Evolutionary conservation across 2,329 filamentous ascomycete species (phyloP).

Genomic region (Tolypocladium capitatum): DNA sequence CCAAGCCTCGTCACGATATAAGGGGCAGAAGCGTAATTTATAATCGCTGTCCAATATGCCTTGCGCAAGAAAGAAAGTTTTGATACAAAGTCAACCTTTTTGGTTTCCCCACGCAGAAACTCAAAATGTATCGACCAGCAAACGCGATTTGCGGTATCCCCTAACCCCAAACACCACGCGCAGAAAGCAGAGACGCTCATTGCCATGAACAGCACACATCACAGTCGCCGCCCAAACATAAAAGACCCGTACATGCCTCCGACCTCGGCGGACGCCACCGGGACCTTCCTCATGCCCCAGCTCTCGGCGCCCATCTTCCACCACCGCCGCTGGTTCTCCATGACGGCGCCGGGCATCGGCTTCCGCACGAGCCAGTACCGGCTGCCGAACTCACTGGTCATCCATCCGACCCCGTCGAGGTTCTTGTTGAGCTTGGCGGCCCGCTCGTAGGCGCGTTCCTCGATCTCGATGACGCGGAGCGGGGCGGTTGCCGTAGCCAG

Average conservation of each 20-base stretch:
- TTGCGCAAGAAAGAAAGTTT: not conserved
- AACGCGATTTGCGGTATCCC: constrained; percentile 5
- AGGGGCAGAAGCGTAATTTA: not conserved
- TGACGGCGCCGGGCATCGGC: constrained; percentile 20
- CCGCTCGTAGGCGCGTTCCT: constrained; percentile 52
- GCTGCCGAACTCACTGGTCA: constrained; percentile 53
- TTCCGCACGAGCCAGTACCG: constrained; percentile 54
- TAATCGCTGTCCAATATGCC: not conserved
- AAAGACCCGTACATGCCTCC: constrained; percentile 81
- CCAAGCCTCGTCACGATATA: not conserved
- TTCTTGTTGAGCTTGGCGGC: constrained; percentile 50
- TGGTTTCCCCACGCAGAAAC: not conserved
- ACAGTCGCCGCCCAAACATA: constrained; percentile 49
- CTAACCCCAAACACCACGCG: constrained; percentile 5
- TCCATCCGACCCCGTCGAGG: constrained; percentile 54
- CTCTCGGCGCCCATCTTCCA: constrained; percentile 81
- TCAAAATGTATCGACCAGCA: not conserved
- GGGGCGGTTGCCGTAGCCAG: constrained; percentile 49
- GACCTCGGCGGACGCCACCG: constrained; percentile 81
- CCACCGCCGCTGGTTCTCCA: constrained; percentile 37
- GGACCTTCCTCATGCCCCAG: constrained; percentile 84
- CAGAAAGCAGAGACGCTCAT: constrained; percentile 9
- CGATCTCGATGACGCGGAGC: constrained; percentile 64
- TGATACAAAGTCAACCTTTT: not conserved
- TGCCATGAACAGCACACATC: constrained; percentile 8